Evolutionary conservation across 768 basidiomycete genomes (phyloP).

Genomic region (Agrocybe pediades): DNA sequence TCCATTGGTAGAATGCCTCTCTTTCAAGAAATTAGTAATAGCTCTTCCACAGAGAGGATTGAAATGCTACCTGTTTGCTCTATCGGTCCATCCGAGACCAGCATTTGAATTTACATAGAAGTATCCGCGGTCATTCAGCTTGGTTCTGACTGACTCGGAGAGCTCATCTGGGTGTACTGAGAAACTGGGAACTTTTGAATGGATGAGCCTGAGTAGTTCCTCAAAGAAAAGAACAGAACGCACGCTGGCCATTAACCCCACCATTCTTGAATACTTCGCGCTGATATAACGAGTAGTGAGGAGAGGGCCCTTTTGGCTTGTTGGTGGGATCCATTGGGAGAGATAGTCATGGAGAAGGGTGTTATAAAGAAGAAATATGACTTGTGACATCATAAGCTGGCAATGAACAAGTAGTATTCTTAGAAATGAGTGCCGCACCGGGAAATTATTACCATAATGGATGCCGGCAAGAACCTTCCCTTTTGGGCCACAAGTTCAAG

Average conservation of each 20-base stretch:
- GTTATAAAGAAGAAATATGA: no score
- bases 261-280: conserved; percentile 47
- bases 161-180: conserved; percentile 37
- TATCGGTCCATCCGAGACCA: conserved; percentile 52
- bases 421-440: not conserved
- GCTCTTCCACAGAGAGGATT: not conserved
- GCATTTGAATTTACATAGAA: conserved; percentile 57
- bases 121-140: conserved; percentile 43
- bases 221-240: conserved; percentile 10
- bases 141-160: conserved; percentile 18
- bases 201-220: not conserved
- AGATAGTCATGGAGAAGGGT: not conserved
- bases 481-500: conserved; percentile 30
- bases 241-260: conserved; percentile 36
- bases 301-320: conserved; percentile 47
- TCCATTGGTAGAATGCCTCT: conserved; percentile 55
- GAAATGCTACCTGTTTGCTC: conserved; percentile 41
- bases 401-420: no score
- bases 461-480: conserved; percentile 16
- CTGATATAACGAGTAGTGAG: conserved; percentile 53
- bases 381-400: not conserved
- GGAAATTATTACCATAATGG: not conserved
- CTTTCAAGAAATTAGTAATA: conserved; percentile 18
- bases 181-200: conserved; percentile 36
- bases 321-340: conserved; percentile 46